phyloP scores from a whole-genome alignment of 345 rosid species.

The Hibiscus tridactylites region DNA sequence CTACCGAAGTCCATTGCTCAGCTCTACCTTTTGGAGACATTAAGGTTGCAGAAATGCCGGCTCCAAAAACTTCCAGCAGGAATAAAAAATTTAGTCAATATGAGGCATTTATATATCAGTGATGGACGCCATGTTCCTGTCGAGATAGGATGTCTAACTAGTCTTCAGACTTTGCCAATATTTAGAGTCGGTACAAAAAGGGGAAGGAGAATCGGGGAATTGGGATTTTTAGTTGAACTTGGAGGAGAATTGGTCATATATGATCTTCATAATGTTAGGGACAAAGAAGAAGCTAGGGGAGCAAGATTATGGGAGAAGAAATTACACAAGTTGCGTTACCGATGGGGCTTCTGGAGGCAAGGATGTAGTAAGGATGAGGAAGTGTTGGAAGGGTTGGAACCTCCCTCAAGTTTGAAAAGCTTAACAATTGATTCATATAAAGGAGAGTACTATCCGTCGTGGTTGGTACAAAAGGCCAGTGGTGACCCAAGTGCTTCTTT shows the following conservation, averaged over 20 bases:
- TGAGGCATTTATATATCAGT: no score
- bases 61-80: no score
- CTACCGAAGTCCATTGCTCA: no score
- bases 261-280: neutral
- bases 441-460: slow-evolving; percentile 4
- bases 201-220: neutral
- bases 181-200: neutral
- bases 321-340: neutral
- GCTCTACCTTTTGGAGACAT: no score
- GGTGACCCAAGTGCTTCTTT: neutral
- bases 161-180: no score
- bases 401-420: slow-evolving; percentile 6
- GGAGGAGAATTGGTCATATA: neutral
- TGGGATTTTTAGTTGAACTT: neutral
- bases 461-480: neutral
- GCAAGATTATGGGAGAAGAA: slow-evolving; percentile 4
- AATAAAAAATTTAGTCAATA: no score
- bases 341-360: no score
- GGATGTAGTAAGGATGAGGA: neutral
- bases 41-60: no score
- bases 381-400: slow-evolving; percentile 12
- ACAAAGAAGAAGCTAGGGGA: slow-evolving; percentile 12
- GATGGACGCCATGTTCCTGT: no score
- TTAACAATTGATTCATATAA: neutral
- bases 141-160: no score